A percentile compares a stretch with the other conserved stretches of the same genome.
phyloP scores from a whole-genome alignment of 2,329 filamentous ascomycete genomes.

The Claviceps digitariae region DNA sequence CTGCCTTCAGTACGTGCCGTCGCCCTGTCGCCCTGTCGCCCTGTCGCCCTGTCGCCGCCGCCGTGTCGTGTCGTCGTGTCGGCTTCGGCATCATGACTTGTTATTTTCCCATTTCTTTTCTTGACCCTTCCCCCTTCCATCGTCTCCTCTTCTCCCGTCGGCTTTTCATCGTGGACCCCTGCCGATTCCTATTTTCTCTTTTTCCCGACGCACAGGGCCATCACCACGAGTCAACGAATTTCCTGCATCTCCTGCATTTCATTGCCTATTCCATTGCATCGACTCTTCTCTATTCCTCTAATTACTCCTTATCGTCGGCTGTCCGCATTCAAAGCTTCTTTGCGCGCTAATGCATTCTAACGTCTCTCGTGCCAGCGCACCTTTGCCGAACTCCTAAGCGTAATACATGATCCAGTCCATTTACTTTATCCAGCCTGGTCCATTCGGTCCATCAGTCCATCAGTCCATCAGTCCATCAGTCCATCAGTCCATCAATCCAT shows the following conservation, averaged over 20 bases:
- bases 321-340: neutral
- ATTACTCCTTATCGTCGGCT: neutral
- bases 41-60: too few relatives aligned
- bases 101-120: neutral
- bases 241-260: neutral
- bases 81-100: neutral
- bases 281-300: too few relatives aligned
- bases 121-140: neutral
- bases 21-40: too few relatives aligned
- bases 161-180: neutral
- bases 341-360: neutral
- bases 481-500: neutral
- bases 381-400: neutral
- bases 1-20: too few relatives aligned
- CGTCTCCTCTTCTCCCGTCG: neutral
- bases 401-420: neutral
- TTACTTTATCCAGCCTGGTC: neutral
- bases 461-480: neutral
- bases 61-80: too few relatives aligned
- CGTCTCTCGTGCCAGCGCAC: conserved; percentile 1
- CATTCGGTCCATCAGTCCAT: neutral
- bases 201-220: too few relatives aligned
- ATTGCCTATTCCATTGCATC: neutral
- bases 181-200: neutral
- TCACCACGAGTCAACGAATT: neutral